Base-by-base conservation (phyloP, 108 stramenopile genomes). In the Poteriospumella lacustris region DNA sequence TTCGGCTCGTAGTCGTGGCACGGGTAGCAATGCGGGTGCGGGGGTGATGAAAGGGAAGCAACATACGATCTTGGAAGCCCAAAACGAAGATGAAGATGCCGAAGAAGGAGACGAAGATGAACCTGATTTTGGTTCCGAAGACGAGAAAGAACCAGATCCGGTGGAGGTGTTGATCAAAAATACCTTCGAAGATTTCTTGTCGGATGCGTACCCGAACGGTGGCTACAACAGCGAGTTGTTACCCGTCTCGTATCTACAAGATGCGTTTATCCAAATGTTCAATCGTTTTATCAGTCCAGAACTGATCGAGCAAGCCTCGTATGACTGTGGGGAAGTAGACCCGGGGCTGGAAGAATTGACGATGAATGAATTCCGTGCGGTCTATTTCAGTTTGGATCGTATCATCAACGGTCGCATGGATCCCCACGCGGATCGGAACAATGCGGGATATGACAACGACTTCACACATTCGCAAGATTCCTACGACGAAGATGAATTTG, bases 101-200 rank as follows among this genome's bases (percentile, higher is more conserved):
- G 60, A 64, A 64, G 60, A 64, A 31, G 31, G 31, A 64, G 24
- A 9, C 15, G 60, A 52, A 52, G 47, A 52, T 52, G 47, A 52
- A 9, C 15, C 19, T 52, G 47, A 52, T 19, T 19, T 15, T 52
- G 9, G 28, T 5, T 64, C 31, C 5, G 60, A 64, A 34, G 60
- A 64, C 31, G 60, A 64, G 9, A 34, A 64, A 64, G 60, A 3
- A 31, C 29, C 19, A 19, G 47, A 52, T 52, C 47, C 47, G 19
- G 15, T 15, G 47, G 47, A 52, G 47, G 47, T 15, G 47, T 9
- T 15, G 19, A 52, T 52, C 47, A 9, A 19, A 15, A 19, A 9
- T 9, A 52, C 47, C 19, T 52, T 52, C 47, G 47, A 52, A 19
- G 47, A 52, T 52, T 52, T 15, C 19, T 9, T 19, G 9, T 9